Evolutionary conservation across 2,329 filamentous ascomycete genomes (phyloP), one percentile per base, ranked within the genome.

Genomic region (Aspergillus ochraceoroseus): DNA sequence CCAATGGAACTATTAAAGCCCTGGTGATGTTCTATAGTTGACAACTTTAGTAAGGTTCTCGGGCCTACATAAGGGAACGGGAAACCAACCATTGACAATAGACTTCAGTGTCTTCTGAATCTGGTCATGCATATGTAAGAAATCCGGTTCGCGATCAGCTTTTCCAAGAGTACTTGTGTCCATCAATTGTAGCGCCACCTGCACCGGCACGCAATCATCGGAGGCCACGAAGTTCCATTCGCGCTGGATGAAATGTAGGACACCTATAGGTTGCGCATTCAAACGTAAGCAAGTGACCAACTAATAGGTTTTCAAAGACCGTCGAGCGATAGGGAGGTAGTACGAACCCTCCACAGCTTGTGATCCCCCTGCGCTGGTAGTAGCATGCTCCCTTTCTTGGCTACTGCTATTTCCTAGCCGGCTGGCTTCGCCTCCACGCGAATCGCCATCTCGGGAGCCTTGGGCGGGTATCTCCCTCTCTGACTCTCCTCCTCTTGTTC

Each of bases 1-100:
- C 90, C 92, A 49, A 98, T 96, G 35, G 90, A 95, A 65, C 87
- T 95, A 68, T 96, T 98, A 75, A 98, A 98, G 32, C 92, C 94
- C 65, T 98, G 92, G 60, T 98, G 90, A 61, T 98, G 90, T 68
- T 98, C 90, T 74, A 43, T 18, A 38, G 43, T 25, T 14, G 14
- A 33, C 41, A 33, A 5, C 8, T 34, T 56, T 38, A 57, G 44
- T 11, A 25, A 11, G 12, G 7, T 26, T 14, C 2, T 12, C 9
- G 18, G 20, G 15, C 12, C 3, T 7, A 9, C n/a, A 7, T 12
- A 7, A 8, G 12, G 14, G 9, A 15, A 15, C n/a, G 5, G 26
- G 25, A 3, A 23, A 56, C 62, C 23, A 32, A 74, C 72, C 72
- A 64, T 98, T 95, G 17, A 98, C 92, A 55, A 98, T 95, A 22